phyloP scores from a whole-genome alignment of 805 yeast genomes.

The Cyberlindnera suaveolens region DNA sequence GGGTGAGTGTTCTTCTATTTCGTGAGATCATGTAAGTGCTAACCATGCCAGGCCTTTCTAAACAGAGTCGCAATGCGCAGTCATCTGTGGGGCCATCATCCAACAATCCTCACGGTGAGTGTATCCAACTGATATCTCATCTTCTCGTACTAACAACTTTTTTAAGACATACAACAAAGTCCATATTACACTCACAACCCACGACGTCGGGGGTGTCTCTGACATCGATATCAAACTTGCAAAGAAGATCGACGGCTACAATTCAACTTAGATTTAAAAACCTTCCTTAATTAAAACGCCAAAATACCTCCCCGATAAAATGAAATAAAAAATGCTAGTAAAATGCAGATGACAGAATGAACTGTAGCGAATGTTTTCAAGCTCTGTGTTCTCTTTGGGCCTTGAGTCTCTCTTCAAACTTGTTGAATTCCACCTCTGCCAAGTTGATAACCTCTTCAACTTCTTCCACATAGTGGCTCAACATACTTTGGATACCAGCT shows the following conservation, averaged over 20 bases:
- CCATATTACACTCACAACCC: conserved; percentile 51
- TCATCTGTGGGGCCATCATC: conserved; percentile 62
- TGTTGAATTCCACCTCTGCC: conserved; percentile 25
- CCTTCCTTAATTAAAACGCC: not conserved
- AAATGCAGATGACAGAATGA: not conserved
- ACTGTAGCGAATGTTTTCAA: not conserved
- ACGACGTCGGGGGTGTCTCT: conserved; percentile 51
- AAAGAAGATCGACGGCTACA: conserved; percentile 34
- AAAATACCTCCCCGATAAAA: not conserved
- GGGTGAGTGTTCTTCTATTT: conserved; percentile 34
- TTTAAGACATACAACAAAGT: conserved; percentile 48
- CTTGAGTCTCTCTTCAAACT: conserved; percentile 23
- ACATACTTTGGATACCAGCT: conserved; percentile 96
- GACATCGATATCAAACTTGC: conserved; percentile 57
- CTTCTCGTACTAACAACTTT: not conserved
- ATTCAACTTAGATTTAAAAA: not conserved
- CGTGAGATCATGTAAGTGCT: not conserved
- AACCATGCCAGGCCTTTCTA: conserved; percentile 32
- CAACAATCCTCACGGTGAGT: conserved; percentile 46
- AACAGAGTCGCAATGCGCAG: conserved; percentile 51
- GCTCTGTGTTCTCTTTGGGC: conserved; percentile 15
- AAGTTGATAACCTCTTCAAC: conserved; percentile 63
- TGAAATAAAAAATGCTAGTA: not conserved
- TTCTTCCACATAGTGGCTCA: conserved; percentile 94
- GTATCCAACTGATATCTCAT: not conserved